phyloP scores from a whole-genome alignment of 1,284 basidiomycete genomes.

The Cutaneotrichosporon mucoides region DNA sequence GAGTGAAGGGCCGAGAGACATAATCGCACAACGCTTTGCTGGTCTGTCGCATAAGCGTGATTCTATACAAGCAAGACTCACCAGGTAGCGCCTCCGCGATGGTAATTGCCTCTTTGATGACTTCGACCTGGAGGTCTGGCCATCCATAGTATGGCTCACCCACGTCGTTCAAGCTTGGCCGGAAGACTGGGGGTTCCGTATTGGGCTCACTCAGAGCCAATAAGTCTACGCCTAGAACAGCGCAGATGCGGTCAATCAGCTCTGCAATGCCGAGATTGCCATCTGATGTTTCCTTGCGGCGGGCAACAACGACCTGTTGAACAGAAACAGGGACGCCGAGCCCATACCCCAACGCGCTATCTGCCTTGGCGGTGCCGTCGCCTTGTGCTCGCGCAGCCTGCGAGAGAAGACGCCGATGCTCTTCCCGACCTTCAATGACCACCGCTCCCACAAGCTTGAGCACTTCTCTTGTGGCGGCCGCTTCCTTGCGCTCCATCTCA shows the following conservation, averaged over 20 bases:
- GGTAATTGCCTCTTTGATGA: slow-evolving; percentile 83
- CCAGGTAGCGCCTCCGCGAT: slow-evolving; percentile 89
- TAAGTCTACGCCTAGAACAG: slow-evolving; percentile 49
- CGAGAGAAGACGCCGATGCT: slow-evolving; percentile 15
- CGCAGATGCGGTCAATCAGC: slow-evolving; percentile 68
- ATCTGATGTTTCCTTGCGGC: slow-evolving; percentile 64
- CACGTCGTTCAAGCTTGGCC: background rate
- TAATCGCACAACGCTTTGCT: slow-evolving; percentile 30
- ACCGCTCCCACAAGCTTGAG: slow-evolving; percentile 73
- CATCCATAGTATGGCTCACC: slow-evolving; percentile 62
- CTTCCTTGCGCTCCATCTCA: slow-evolving; percentile 78
- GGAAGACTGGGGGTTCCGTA: slow-evolving; percentile 21
- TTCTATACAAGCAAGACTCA: slow-evolving; percentile 38
- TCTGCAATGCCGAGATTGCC: slow-evolving; percentile 74
- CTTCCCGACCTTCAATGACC: slow-evolving; percentile 55
- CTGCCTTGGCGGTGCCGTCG: background rate
- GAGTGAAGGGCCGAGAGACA: slow-evolving; percentile 66
- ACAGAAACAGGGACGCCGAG: background rate
- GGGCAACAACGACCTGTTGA: slow-evolving; percentile 55
- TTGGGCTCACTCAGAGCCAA: slow-evolving; percentile 3
- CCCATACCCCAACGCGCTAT: background rate
- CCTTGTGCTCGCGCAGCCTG: background rate
- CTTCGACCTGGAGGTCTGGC: slow-evolving; percentile 86
- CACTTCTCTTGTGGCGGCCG: slow-evolving; percentile 75
- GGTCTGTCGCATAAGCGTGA: slow-evolving; percentile 13